Conservation (phyloP, 164 flowering plant species). For the Aristolochia californica region DNA sequence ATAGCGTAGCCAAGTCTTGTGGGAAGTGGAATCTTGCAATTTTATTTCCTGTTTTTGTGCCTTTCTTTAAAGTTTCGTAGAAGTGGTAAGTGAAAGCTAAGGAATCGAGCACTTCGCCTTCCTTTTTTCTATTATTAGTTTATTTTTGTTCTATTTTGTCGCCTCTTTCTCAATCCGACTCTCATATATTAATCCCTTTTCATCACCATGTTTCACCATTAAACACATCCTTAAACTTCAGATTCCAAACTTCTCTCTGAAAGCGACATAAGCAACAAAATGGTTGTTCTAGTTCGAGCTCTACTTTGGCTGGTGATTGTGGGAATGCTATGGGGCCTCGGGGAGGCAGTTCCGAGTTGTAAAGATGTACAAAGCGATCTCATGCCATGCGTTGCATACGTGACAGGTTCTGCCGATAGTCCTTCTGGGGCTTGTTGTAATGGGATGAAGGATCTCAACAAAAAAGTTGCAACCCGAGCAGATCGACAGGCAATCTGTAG, state of each 20-base stretch:
- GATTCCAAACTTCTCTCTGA: background rate
- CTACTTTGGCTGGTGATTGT: constrained; percentile 2
- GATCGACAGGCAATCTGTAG: constrained; percentile 17
- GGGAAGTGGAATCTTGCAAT: no score
- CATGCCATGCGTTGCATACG: constrained; percentile 19
- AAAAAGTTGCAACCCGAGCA: background rate
- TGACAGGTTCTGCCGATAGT: constrained; percentile 1
- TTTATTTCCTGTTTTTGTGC: no score
- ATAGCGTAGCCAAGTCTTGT: no score
- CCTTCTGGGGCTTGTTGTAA: constrained; percentile 27
- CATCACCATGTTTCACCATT: background rate
- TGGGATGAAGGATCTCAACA: constrained; percentile 12
- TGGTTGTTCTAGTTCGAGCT: constrained; percentile 1
- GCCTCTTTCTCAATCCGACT: no score
- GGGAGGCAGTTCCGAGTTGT: constrained; percentile 7
- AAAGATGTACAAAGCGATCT: background rate
- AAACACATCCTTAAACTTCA: background rate
- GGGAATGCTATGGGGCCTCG: constrained; percentile 5
- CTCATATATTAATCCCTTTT: no score
- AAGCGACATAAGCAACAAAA: background rate
- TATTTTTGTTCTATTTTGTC: no score
- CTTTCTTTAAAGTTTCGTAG: no score
- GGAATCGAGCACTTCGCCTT: no score
- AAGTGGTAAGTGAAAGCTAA: no score
- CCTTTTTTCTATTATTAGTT: no score